These are phyloP conservation scores for Aspergillus candidus DNA, from an alignment of 2,329 filamentous ascomycete species.

Conservation along the genomic window DNA sequence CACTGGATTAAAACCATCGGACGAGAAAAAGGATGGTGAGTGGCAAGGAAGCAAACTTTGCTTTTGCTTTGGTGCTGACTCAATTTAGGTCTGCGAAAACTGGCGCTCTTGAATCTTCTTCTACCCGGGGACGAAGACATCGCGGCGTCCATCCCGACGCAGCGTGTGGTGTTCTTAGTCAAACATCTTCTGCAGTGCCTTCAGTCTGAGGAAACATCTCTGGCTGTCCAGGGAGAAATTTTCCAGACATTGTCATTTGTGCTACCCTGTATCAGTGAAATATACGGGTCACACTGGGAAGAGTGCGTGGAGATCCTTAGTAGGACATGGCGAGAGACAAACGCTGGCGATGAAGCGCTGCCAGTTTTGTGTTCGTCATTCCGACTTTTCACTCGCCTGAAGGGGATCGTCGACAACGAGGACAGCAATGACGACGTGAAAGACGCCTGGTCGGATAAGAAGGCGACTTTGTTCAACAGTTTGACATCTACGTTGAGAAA, in stretches of 20 bases:
- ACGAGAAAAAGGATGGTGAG: slow-evolving; percentile 39
- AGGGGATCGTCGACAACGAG: slow-evolving; percentile 50
- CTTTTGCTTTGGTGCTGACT: slow-evolving; percentile 11
- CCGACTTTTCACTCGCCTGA: slow-evolving; percentile 60
- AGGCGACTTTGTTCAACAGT: slow-evolving; percentile 54
- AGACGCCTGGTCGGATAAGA: slow-evolving; percentile 62
- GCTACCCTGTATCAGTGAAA: slow-evolving; percentile 67
- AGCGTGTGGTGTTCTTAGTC: slow-evolving; percentile 74
- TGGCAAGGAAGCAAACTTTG: slow-evolving; percentile 1
- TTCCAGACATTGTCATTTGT: slow-evolving; percentile 48
- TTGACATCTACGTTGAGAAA: slow-evolving; percentile 38
- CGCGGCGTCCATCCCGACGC: slow-evolving; percentile 44
- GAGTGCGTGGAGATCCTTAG: slow-evolving; percentile 55
- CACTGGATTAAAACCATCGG: slow-evolving; percentile 48
- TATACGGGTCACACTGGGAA: slow-evolving; percentile 87
- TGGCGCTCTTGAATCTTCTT: slow-evolving; percentile 52
- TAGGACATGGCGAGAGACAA: slow-evolving; percentile 50
- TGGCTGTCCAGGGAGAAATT: slow-evolving; percentile 33
- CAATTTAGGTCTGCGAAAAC: slow-evolving; percentile 39
- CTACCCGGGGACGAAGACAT: slow-evolving; percentile 45
- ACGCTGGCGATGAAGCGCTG: slow-evolving; percentile 46
- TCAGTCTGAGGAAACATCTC: slow-evolving; percentile 50
- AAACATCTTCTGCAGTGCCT: slow-evolving; percentile 72
- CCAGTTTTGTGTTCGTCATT: slow-evolving; percentile 67
- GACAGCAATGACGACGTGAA: slow-evolving; percentile 78